Percentiles rank a stretch among this genome's conserved stretches.
phyloP scores from a whole-genome alignment of 2,329 filamentous ascomycete species.

The Claviceps humidiphila region DNA sequence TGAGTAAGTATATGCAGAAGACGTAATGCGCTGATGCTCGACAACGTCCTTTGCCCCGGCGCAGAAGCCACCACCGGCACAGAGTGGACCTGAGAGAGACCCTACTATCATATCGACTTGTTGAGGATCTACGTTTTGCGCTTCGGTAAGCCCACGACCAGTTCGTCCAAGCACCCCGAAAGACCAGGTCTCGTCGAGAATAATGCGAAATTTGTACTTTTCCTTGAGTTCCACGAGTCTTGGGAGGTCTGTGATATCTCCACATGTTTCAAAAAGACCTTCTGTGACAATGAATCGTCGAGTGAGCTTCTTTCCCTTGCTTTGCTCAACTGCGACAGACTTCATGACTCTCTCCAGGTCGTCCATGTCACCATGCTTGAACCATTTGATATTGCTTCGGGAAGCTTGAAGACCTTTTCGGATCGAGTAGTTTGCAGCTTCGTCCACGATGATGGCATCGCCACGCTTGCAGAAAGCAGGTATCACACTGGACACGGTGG shows the following conservation, averaged over 20 bases:
- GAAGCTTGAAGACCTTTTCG: conserved; percentile 90
- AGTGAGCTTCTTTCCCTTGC: conserved; percentile 71
- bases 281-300: conserved; percentile 93
- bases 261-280: conserved; percentile 80
- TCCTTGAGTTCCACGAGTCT: conserved; percentile 88
- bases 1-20: conserved; percentile 88
- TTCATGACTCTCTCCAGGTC: conserved; percentile 78
- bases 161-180: conserved; percentile 89
- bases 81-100: conserved; percentile 77
- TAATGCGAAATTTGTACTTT: conserved; percentile 94
- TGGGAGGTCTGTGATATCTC: conserved; percentile 73
- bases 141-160: conserved; percentile 84
- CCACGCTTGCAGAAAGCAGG: conserved; percentile 94
- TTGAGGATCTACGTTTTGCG: conserved; percentile 86
- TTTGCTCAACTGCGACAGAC: conserved; percentile 77
- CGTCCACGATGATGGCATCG: conserved; percentile 92
- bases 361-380: conserved; percentile 90
- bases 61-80: conserved; percentile 91
- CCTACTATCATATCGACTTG: conserved; percentile 97
- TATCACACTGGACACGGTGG: conserved; percentile 92
- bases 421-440: conserved; percentile 84
- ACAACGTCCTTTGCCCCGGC: conserved; percentile 84
- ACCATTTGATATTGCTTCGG: conserved; percentile 84
- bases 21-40: conserved; percentile 88
- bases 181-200: conserved; percentile 94